Evolutionary conservation across 2,329 filamentous ascomycete genomes (phyloP), one percentile per base, ranked within the genome.

Genomic region (Alternaria longipes): DNA sequence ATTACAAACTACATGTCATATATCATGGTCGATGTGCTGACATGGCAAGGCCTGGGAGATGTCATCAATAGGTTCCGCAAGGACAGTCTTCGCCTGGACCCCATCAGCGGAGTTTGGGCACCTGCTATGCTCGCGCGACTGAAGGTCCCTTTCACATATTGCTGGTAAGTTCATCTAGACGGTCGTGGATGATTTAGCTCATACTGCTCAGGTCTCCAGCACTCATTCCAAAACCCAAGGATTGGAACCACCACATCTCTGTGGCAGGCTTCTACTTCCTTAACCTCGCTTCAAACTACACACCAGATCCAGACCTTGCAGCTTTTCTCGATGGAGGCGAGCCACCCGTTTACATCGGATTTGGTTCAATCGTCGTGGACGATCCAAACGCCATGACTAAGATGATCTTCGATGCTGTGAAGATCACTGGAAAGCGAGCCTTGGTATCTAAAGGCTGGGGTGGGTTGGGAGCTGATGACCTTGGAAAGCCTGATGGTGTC

Each of bases 11-110:
- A 92, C 72, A 84, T 96, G 58, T 91, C 90, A 0, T 97, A 97
- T 71, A 89, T 90, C 0, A 82, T 97, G 20, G 91, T 97, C 2
- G 93, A 97, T 68, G 92, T 96, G 86, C 88, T 97, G 84, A 94
- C 93, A 11, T 97, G 93, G 93, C 93, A 97, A 79, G 93, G 93
- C 0, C 81, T 97, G 4, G 94, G 94, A 38, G 94, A 97, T 77
- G 84, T 97, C 6, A 94, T 97, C 74, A 97, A 98, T 74, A 86
- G 89, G 11, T 97, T 97, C 72, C 85, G 94, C 54, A 89, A 90
- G 66, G 89, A 89, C 60, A 87, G 86, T 14, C 84, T 97, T 1
- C 90, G 91, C 26, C 82, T 97, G 1, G 91, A 95, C 45, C 86
- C 90, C 0, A 84, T 97, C 42, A 93, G 91, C 62, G 82, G 92